Evolutionary conservation across 805 yeast species (phyloP).

Genomic region (Brettanomyces nanus): DNA sequence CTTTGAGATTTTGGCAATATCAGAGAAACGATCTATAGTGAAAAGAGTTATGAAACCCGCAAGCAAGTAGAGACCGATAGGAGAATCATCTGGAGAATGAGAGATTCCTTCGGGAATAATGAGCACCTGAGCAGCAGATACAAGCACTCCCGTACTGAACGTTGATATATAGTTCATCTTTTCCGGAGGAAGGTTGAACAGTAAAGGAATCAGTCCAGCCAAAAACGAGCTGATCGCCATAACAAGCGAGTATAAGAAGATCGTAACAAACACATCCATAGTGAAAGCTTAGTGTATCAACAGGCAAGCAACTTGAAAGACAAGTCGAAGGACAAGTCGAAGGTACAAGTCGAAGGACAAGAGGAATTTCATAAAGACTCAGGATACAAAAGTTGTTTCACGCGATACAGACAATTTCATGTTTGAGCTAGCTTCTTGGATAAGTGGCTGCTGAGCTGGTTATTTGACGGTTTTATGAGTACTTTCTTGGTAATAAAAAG

Average conservation of each 20-base stretch:
- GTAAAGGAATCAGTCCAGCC: conserved; percentile 23
- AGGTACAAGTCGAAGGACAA: too few species aligned
- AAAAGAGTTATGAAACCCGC: conserved; percentile 50
- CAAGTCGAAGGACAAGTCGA: too few species aligned
- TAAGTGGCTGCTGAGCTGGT: too few species aligned
- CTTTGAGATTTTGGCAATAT: neutral
- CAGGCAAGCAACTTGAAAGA: too few species aligned
- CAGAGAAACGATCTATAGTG: conserved; percentile 31
- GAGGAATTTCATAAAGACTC: too few species aligned
- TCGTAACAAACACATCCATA: conserved; percentile 13
- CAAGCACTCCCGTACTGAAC: conserved; percentile 50
- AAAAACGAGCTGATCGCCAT: conserved; percentile 22
- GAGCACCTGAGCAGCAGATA: conserved; percentile 51
- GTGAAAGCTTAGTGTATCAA: too few species aligned
- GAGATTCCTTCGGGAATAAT: conserved; percentile 56
- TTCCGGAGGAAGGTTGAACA: conserved; percentile 15
- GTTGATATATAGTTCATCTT: conserved; percentile 34
- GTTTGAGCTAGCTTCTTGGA: too few species aligned
- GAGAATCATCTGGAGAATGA: conserved; percentile 15
- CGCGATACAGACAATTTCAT: too few species aligned
- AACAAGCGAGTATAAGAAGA: conserved; percentile 13
- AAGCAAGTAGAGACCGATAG: conserved; percentile 41
- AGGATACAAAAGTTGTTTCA: too few species aligned
- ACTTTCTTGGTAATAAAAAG: too few species aligned
- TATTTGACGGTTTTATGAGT: too few species aligned